Evolutionary conservation across 805 yeast species (phyloP), one percentile per base, ranked within the genome.

Genomic region (Candida incommunis): DNA sequence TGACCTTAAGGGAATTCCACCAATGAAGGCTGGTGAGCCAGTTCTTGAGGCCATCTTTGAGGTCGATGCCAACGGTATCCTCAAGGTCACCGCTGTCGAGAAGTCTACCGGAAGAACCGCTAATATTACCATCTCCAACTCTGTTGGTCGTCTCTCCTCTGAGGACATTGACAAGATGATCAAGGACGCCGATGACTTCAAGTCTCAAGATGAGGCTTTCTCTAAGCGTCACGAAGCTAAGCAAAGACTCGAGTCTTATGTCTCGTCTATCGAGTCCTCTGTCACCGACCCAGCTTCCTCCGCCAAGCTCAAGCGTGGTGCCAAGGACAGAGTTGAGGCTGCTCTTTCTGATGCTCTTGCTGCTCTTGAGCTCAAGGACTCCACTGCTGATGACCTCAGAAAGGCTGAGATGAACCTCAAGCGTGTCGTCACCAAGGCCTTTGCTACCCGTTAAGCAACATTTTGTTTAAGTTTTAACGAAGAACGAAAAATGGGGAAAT

Each of bases 341-440:
- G 96, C 96, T 73, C 79, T 90, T 65, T 84, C 97, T 61, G 97
- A 90, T 64, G 97, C 97, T 70, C 72, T 90, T 75, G 94, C 95
- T 64, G 88, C 96, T 69, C 82, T 90, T 67, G 95, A 88, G 76
- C 75, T 92, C 56, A 95, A 90, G 76, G 97, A 92, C 60, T 78
- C 96, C 51, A 65, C 94, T 62, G 90, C 96, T 68, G 98, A 92
- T 67, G 96, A 88, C 72, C 80, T 75, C 77, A 85, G 97, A 82
- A 92, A 86, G 82, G 97, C 98, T 66, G 97, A 92, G 80, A 86
- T 92, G 70, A 81, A 87, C 71, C 84, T 92, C 71, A 92, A 92
- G 87, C 85, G 98, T 74, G 96, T 90, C 66, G 96, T 90, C 70
- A 90, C 96, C 78, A 90, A 87, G 79, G 96, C 96, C 70, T 84